phyloP scores from a whole-genome alignment of 129 eudicot species.

The Arctium lappa region DNA sequence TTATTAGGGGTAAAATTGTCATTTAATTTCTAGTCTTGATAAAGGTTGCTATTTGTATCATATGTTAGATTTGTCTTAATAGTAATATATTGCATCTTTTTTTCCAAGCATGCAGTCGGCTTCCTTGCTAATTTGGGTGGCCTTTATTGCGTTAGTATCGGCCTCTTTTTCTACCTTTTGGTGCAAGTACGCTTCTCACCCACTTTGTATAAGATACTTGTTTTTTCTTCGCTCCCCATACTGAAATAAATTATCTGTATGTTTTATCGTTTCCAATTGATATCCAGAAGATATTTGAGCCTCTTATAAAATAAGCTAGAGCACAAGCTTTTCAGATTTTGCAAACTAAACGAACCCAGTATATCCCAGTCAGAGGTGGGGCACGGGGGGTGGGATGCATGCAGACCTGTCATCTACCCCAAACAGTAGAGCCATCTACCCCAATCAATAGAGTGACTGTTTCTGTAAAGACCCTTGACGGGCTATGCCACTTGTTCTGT shows the following conservation, averaged over 20 bases:
- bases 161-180: conserved; percentile 75
- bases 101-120: conserved; percentile 69
- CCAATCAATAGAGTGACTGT: too few species aligned
- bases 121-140: conserved; percentile 97
- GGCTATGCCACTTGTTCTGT: background rate
- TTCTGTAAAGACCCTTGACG: too few species aligned
- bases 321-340: too few species aligned
- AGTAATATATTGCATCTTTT: conserved; percentile 21
- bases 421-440: too few species aligned
- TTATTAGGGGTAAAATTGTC: background rate
- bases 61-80: background rate
- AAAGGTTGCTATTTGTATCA: background rate
- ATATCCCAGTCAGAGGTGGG: too few species aligned
- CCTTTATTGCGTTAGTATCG: conserved; percentile 75
- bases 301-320: too few species aligned
- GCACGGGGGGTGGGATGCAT: too few species aligned
- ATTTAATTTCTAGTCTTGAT: background rate
- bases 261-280: background rate
- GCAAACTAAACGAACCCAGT: too few species aligned
- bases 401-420: too few species aligned
- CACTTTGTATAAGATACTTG: conserved; percentile 1
- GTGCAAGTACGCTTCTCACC: conserved; percentile 68
- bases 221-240: background rate
- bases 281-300: background rate
- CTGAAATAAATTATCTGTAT: background rate